Evolutionary conservation across 2,329 filamentous ascomycete genomes (phyloP), one percentile per base, ranked within the genome.

Genomic region (Colletotrichum siamense): DNA sequence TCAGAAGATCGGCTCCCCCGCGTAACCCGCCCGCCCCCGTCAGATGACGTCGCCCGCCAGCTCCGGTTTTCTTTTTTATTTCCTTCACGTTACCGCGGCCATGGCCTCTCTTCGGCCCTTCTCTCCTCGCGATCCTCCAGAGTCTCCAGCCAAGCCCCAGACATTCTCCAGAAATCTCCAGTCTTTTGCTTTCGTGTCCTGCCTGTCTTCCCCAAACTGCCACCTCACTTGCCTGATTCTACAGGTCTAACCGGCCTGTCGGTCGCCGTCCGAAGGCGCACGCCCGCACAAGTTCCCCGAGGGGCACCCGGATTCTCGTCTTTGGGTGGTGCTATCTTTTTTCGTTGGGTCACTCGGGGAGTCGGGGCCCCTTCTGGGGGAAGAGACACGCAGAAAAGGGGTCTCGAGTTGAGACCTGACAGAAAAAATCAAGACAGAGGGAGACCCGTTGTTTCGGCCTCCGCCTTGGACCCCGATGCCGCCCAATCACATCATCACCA

Each of bases 131-230:
- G 30, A 62, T 55, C 66, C 73, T 57, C 72, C 68, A 36, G 32
- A 61, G 44, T 71, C 67, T 62, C 69, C 68, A 75, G 73, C 68
- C 69, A 63, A 72, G 73, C 63, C 63, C 74, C 70, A 74, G 59
- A 73, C n/a, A 65, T 73, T 74, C 73, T 76, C 73, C 73, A 73
- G 73, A 52, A 73, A 73, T 69, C 70, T 39, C 70, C 74, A 65
- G 24, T 74, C 30, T 72, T 76, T 69, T 67, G 66, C 57, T 59
- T 1, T 63, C 67, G 32, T 52, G 61, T 59, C 39, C 12, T 30
- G 8, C 39, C 36, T 26, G 30, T n/a, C n/a, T 63, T 24, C 44
- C n/a, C 44, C 59, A 26, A 39, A 52, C 15, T 28, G 28, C 55
- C 55, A 59, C 26, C 8, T 68, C 62, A 39, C 55, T 72, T 75